Evolutionary conservation across 1,284 basidiomycete species (phyloP), one percentile per base, ranked within the genome.

Genomic region (Leccinum angustisporum): DNA sequence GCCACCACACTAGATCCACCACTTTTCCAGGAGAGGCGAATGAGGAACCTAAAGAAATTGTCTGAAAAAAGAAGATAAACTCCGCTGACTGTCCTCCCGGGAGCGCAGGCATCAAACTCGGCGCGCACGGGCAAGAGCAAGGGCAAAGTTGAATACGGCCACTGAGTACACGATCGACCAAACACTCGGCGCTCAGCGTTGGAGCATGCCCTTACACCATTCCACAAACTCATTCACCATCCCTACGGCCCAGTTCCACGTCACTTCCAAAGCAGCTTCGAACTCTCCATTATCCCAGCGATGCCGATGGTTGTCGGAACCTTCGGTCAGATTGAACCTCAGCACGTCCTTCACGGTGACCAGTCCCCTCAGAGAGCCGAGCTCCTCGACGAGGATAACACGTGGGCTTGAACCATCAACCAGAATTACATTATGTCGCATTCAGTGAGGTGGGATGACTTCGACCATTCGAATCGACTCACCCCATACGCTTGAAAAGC

Each of bases 301-400:
- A 61, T 86, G 86, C 2, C 81, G 81, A 64, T 84, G 82, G 73
- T 80, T 82, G 64, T 85, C 88, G 1, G 82, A 79, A 58, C 81
- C 79, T 59, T 79, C 79, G 1, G 75, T 75, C 48, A 86, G 83
- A 62, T 91, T 94, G 71, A 94, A 93, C 52, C 88, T 87, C 13
- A 99, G 79, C 11, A 98, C 93, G 68, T 99, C 97, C 74, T 99
- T 99, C 62, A 99, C 92, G 0, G 96, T 98, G 21, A 98, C 89
- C 14, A 99, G 80, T 1, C 97, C 97, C 1, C 84, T 86, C 3
- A 99, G 81, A 48, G 81, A 78, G 11, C 97, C 97, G 68, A 89
- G 86, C 61, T 92, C 86, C 71, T 95, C 91, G 1, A 99, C 94
- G 5, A 99, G 83, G 63, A 99, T 95, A 14, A 97, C 93, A 16